phyloP scores from a whole-genome alignment of 345 rosid genomes.

The Durio zibethinus region DNA sequence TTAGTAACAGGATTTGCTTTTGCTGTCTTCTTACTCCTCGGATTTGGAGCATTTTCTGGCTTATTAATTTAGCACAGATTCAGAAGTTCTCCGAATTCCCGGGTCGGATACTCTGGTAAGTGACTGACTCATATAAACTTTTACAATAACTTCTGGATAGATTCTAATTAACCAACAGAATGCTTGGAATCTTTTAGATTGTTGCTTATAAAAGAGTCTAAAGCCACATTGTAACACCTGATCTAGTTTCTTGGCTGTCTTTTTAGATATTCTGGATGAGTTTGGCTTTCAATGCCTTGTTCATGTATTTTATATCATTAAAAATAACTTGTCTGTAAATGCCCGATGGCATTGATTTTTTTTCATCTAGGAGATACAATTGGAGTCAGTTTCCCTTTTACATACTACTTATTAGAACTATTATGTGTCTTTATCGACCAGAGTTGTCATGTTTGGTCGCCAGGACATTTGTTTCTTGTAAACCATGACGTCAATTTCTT shows the following conservation, averaged over 20 bases:
- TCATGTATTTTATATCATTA: neutral
- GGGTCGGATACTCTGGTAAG: slow-evolving; percentile 76
- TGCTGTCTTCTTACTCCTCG: slow-evolving; percentile 60
- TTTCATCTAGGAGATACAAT: neutral
- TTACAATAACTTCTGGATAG: neutral
- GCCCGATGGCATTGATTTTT: neutral
- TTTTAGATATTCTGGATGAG: neutral
- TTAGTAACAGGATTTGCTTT: slow-evolving; percentile 66
- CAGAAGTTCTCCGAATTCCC: slow-evolving; percentile 78
- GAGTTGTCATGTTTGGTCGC: neutral
- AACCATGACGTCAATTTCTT: neutral
- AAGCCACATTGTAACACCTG: neutral
- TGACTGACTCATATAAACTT: neutral
- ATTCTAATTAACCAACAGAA: neutral
- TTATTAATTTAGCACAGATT: slow-evolving; percentile 69
- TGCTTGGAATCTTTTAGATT: neutral
- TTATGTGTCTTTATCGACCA: neutral
- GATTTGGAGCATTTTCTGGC: slow-evolving; percentile 68
- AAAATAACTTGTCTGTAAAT: neutral
- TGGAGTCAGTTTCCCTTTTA: neutral
- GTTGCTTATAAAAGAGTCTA: neutral
- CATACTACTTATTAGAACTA: neutral
- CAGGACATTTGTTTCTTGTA: neutral
- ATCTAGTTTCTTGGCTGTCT: neutral
- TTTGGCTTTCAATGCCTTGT: neutral